phyloP scores from a whole-genome alignment of 2,329 filamentous ascomycete genomes.

The Laburnicola sp. region DNA sequence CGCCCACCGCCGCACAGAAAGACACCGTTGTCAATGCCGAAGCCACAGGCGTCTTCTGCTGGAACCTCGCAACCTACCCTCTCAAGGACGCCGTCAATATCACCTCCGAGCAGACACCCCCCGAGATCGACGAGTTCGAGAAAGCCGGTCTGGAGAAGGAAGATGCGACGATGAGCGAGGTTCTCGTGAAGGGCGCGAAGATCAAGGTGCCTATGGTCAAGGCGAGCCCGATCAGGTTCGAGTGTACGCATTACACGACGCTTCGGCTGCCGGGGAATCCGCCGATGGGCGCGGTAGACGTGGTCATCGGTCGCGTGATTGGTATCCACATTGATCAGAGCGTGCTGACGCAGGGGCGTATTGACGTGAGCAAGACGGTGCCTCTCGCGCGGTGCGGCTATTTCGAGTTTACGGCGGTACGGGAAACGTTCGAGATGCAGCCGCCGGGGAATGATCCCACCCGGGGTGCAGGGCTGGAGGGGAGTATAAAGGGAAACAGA shows the following conservation, averaged over 20 bases:
- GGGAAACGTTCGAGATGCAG: slow-evolving; percentile 62
- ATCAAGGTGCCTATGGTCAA: slow-evolving; percentile 56
- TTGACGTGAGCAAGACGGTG: slow-evolving; percentile 60
- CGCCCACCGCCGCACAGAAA: slow-evolving; percentile 52
- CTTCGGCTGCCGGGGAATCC: slow-evolving; percentile 59
- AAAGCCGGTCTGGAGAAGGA: slow-evolving; percentile 55
- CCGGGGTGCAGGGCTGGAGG: slow-evolving; percentile 33
- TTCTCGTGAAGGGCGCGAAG: slow-evolving; percentile 17
- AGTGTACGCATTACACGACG: slow-evolving; percentile 60
- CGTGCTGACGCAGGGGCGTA: slow-evolving; percentile 57
- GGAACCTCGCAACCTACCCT: slow-evolving; percentile 62
- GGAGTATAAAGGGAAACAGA: slow-evolving; percentile 29
- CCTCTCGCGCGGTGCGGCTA: slow-evolving; percentile 65
- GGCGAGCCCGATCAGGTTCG: slow-evolving; percentile 60
- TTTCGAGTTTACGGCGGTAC: slow-evolving; percentile 60
- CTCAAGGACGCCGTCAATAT: slow-evolving; percentile 60
- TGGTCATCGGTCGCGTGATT: slow-evolving; percentile 61
- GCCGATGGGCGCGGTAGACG: slow-evolving; percentile 61
- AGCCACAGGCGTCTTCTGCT: slow-evolving; percentile 59
- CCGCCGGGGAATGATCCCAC: slow-evolving; percentile 47
- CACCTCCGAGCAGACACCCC: slow-evolving; percentile 55
- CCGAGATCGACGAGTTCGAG: slow-evolving; percentile 60
- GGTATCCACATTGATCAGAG: slow-evolving; percentile 61
- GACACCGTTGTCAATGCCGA: slow-evolving; percentile 63
- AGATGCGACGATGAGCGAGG: slow-evolving; percentile 43